A percentile compares a stretch with the other conserved stretches of the same genome.
These are phyloP conservation scores for Beauveria sp. DNA, from an alignment of 2,329 filamentous ascomycete genomes.

Conservation along the genomic window DNA sequence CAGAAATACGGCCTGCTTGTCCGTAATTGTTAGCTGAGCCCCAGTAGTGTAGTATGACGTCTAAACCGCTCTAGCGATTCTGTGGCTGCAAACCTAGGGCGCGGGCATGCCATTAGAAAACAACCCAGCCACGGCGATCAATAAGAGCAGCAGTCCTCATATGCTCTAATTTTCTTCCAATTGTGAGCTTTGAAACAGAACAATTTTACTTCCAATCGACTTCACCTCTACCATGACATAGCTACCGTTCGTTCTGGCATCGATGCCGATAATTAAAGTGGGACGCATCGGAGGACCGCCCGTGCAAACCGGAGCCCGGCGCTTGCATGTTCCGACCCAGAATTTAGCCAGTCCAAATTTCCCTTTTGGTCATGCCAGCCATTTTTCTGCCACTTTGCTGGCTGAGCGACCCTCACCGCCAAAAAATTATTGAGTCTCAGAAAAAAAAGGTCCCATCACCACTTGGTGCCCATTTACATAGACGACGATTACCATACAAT, in stretches of 20 bases:
- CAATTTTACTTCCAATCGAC: neutral
- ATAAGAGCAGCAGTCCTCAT: no score
- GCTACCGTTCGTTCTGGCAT: neutral
- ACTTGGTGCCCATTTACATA: neutral
- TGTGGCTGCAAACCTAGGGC: neutral
- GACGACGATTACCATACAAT: constrained; percentile 14
- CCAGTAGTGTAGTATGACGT: constrained; percentile 5
- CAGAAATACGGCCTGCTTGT: neutral
- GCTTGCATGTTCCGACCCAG: constrained; percentile 26
- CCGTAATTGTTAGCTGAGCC: neutral
- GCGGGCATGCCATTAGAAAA: neutral
- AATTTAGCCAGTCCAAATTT: neutral
- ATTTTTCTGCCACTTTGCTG: constrained; percentile 7
- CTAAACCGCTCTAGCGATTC: neutral
- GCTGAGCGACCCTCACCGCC: constrained; percentile 22
- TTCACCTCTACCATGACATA: neutral
- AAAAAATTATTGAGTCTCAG: constrained; percentile 15
- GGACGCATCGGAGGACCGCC: constrained; percentile 15
- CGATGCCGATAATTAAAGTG: constrained; percentile 11
- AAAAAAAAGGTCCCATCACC: neutral
- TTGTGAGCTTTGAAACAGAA: neutral
- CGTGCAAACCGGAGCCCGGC: constrained; percentile 22
- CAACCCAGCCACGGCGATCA: neutral
- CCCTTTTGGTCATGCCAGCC: neutral
- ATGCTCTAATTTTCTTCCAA: no score